A percentile compares a stretch with the other conserved stretches of the same genome.
Evolutionary conservation across 2,329 filamentous ascomycete species (phyloP).

Genomic region (Pseudocercospora macadamiae): DNA sequence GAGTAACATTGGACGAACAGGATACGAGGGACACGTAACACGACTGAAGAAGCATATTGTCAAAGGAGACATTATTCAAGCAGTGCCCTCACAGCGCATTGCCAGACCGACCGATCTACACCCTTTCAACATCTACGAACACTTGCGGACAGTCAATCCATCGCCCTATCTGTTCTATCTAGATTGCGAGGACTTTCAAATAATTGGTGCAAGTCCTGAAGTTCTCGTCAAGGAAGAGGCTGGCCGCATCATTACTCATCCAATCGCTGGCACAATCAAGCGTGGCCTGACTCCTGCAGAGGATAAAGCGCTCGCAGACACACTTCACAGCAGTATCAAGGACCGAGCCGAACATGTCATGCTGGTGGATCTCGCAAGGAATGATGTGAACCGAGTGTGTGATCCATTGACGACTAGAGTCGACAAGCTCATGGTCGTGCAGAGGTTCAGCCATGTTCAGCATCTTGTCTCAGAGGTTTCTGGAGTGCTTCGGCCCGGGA

Average conservation of each 20-base stretch:
- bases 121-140: conserved; percentile 97
- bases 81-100: conserved; percentile 92
- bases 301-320: conserved; percentile 76
- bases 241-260: conserved; percentile 89
- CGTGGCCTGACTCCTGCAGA: conserved; percentile 79
- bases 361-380: conserved; percentile 92
- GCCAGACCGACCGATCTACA: conserved; percentile 86
- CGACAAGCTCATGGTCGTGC: conserved; percentile 90
- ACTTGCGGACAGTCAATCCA: conserved; percentile 94
- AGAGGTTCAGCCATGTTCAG: conserved; percentile 95
- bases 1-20: conserved; percentile 86
- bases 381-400: conserved; percentile 95
- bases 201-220: conserved; percentile 93
- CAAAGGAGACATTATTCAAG: conserved; percentile 94
- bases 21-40: conserved; percentile 89
- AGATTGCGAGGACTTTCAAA: conserved; percentile 87
- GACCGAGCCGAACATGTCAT: conserved; percentile 96
- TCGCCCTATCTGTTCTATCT: conserved; percentile 98
- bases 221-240: conserved; percentile 87
- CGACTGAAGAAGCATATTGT: conserved; percentile 87
- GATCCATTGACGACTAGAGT: conserved; percentile 88
- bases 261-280: conserved; percentile 94
- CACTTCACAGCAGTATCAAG: conserved; percentile 79
- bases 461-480: conserved; percentile 96
- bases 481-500: conserved; percentile 78